Evolutionary conservation across 2,329 filamentous ascomycete species (phyloP).

Genomic region (Cordyceps cateniannulata): DNA sequence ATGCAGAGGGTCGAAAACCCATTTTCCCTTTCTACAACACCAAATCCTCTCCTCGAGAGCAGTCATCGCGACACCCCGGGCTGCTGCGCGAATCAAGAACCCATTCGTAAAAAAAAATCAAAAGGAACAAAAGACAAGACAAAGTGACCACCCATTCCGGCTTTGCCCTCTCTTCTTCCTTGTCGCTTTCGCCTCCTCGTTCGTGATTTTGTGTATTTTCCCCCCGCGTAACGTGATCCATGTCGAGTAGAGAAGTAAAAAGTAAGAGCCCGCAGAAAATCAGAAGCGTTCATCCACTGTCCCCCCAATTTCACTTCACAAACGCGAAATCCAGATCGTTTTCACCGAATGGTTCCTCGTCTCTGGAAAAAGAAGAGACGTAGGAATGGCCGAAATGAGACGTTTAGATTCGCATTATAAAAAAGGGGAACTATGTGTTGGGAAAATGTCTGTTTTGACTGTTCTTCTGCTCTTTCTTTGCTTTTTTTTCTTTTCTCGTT

Average conservation of each 20-base stretch:
- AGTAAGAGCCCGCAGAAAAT: not conserved
- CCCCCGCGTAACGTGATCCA: not conserved
- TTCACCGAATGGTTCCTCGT: constrained; percentile 4
- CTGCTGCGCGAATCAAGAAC: not conserved
- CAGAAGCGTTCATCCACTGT: not conserved
- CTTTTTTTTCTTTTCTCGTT: constrained; percentile 23
- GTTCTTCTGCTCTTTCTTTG: constrained; percentile 20
- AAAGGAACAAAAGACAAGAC: not conserved
- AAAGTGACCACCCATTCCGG: constrained; percentile 2
- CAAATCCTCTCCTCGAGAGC: constrained; percentile 8
- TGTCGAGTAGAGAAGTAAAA: not conserved
- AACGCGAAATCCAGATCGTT: not conserved
- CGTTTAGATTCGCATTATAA: constrained; percentile 12
- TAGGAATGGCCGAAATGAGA: constrained; percentile 9
- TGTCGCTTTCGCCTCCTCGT: constrained; percentile 10
- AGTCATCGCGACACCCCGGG: not conserved
- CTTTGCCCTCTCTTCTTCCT: constrained; percentile 2
- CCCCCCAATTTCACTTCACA: constrained; percentile 6
- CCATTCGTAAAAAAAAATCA: constrained; percentile 7
- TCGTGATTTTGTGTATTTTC: constrained; percentile 9
- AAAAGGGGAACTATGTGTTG: constrained; percentile 9
- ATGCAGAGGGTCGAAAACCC: constrained; percentile 51
- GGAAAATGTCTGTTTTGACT: constrained; percentile 7
- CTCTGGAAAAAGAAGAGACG: constrained; percentile 2
- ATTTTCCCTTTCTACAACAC: constrained; percentile 41